Evolutionary conservation across 257 asterid species (phyloP).

Genomic region (Solanum pennellii): DNA sequence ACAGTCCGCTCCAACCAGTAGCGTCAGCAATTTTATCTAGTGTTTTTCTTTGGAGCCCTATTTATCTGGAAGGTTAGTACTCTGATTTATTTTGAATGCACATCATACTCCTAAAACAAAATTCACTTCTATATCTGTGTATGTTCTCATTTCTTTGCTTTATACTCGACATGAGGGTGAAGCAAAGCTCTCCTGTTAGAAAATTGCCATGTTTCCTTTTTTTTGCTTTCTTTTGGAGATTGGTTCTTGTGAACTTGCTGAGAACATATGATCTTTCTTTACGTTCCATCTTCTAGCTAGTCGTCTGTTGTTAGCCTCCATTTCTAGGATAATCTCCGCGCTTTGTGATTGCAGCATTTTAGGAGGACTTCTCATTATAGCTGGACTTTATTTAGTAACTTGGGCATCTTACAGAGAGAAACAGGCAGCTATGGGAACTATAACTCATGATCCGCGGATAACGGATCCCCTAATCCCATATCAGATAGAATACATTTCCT

Average conservation of each 20-base stretch:
- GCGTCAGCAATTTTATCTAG: conserved; percentile 73
- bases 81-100: not conserved
- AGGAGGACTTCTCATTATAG: conserved; percentile 74
- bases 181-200: not conserved
- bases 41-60: conserved; percentile 85
- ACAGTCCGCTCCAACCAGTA: conserved; percentile 90
- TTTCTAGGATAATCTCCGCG: not conserved
- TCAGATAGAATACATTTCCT: conserved; percentile 44
- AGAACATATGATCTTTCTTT: not conserved
- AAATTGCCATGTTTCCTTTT: not conserved
- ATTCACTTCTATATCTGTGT: not conserved
- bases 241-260: not conserved
- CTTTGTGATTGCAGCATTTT: conserved; percentile 44
- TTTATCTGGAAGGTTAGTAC: conserved; percentile 71
- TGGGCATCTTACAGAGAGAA: conserved; percentile 76
- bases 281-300: not conserved
- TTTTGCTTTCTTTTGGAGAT: not conserved
- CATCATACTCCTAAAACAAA: not conserved
- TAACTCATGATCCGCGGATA: conserved; percentile 21
- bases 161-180: not conserved
- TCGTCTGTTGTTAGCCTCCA: not conserved
- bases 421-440: conserved; percentile 17
- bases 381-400: conserved; percentile 88
- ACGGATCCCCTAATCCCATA: conserved; percentile 41
- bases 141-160: not conserved